Evolutionary conservation across 257 asterid genomes (phyloP).

Genomic region (Handroanthus guayacan): DNA sequence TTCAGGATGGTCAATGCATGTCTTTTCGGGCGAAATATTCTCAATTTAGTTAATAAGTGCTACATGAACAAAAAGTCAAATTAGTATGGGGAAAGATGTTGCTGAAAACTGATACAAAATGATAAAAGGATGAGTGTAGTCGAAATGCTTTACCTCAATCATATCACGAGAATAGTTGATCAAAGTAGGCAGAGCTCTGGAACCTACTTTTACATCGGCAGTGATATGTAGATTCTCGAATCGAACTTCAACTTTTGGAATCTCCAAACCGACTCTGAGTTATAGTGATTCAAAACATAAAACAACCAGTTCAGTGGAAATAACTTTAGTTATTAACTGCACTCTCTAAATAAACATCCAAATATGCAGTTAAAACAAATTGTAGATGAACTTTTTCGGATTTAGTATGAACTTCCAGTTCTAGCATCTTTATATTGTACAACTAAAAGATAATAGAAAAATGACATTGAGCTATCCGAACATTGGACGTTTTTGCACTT

Average conservation of each 20-base stretch:
- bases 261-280: slow-evolving; percentile 69
- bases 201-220: slow-evolving; percentile 77
- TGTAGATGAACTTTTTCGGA: neutral
- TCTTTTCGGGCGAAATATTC: slow-evolving; percentile 58
- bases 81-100: neutral
- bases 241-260: slow-evolving; percentile 86
- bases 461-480: no score
- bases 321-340: neutral
- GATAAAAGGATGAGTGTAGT: neutral
- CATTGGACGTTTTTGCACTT: no score
- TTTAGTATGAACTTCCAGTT: neutral
- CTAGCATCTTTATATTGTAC: neutral
- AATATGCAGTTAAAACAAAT: neutral
- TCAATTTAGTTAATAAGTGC: slow-evolving; percentile 58
- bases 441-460: no score
- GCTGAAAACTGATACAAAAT: neutral
- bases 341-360: neutral
- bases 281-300: neutral
- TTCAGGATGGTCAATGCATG: slow-evolving; percentile 70
- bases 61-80: slow-evolving; percentile 41
- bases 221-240: slow-evolving; percentile 63
- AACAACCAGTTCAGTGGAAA: slow-evolving; percentile 22
- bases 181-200: slow-evolving; percentile 88
- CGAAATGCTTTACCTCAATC: slow-evolving; percentile 58
- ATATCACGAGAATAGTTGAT: slow-evolving; percentile 69